These are phyloP conservation scores for Phaseolus lunatus DNA, from an alignment of 306 rosid genomes.

Conservation along the genomic window DNA sequence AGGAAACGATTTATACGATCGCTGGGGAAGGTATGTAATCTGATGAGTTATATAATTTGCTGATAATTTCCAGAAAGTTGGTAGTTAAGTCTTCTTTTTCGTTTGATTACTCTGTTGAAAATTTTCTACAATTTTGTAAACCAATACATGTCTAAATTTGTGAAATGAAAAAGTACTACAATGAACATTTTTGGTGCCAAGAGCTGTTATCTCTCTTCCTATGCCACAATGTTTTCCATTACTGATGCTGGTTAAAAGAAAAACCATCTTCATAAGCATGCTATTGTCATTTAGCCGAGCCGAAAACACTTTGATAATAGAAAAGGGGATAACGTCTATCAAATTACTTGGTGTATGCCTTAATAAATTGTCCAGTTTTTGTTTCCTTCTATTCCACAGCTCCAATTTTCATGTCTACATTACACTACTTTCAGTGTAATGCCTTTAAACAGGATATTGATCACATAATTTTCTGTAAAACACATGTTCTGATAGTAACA, in stretches of 20 bases:
- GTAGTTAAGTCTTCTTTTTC: not conserved
- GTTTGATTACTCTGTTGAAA: not conserved
- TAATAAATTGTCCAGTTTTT: not conserved
- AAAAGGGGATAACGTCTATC: not conserved
- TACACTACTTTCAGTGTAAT: not conserved
- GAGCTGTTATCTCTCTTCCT: not conserved
- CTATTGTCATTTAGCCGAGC: not conserved
- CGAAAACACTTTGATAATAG: not conserved
- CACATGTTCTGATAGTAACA: not conserved
- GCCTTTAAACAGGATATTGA: not conserved
- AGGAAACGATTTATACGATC: slow-evolving; percentile 75
- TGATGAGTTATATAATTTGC: not conserved
- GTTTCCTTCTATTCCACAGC: not conserved
- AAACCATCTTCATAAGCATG: not conserved
- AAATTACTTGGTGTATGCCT: not conserved
- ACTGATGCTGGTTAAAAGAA: not conserved
- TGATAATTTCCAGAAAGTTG: slow-evolving; percentile 1
- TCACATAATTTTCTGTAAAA: slow-evolving; percentile 4
- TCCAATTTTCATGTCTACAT: not conserved
- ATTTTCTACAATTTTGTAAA: not conserved
- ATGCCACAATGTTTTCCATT: not conserved
- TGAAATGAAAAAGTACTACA: not conserved
- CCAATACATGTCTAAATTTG: not conserved
- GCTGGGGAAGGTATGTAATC: slow-evolving; percentile 79
- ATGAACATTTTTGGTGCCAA: not conserved